These are phyloP conservation scores for Solanum commersonii DNA, from an alignment of 257 asterid genomes.

Conservation along the genomic window DNA sequence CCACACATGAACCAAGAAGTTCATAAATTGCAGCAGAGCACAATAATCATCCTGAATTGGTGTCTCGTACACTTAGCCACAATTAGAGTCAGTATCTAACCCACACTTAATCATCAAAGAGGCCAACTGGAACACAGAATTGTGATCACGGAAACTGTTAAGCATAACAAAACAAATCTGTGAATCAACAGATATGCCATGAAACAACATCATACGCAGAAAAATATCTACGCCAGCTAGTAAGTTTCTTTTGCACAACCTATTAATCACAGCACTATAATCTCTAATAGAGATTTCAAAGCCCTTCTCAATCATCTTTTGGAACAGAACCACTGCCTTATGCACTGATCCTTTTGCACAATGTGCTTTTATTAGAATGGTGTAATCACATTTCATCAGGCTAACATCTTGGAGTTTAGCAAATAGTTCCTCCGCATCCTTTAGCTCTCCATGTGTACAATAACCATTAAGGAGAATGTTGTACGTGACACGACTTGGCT, in stretches of 20 bases:
- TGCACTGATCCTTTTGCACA: slow-evolving; percentile 63
- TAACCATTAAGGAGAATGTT: slow-evolving; percentile 61
- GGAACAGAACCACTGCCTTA: slow-evolving; percentile 47
- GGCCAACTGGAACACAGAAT: slow-evolving; percentile 24
- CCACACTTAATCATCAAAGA: slow-evolving; percentile 55
- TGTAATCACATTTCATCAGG: slow-evolving; percentile 56
- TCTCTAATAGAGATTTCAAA: slow-evolving; percentile 53
- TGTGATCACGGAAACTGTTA: slow-evolving; percentile 24
- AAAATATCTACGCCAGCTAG: slow-evolving; percentile 35
- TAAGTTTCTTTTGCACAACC: slow-evolving; percentile 60
- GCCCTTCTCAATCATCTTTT: slow-evolving; percentile 48
- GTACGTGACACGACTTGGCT: slow-evolving; percentile 45
- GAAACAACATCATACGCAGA: slow-evolving; percentile 38
- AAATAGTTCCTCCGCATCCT: slow-evolving; percentile 45
- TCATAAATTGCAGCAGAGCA: not conserved
- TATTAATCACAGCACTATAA: slow-evolving; percentile 69
- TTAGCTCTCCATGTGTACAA: slow-evolving; percentile 43
- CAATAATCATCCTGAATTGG: not conserved
- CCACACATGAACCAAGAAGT: not conserved
- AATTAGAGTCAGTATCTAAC: not conserved
- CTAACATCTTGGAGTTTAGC: slow-evolving; percentile 28
- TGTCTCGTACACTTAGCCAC: not conserved
- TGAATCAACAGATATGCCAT: slow-evolving; percentile 43
- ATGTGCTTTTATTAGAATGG: slow-evolving; percentile 62
- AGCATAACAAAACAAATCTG: slow-evolving; percentile 23